Evolutionary conservation across 768 basidiomycete genomes (phyloP).

Genomic region (Galerina sulciceps): DNA sequence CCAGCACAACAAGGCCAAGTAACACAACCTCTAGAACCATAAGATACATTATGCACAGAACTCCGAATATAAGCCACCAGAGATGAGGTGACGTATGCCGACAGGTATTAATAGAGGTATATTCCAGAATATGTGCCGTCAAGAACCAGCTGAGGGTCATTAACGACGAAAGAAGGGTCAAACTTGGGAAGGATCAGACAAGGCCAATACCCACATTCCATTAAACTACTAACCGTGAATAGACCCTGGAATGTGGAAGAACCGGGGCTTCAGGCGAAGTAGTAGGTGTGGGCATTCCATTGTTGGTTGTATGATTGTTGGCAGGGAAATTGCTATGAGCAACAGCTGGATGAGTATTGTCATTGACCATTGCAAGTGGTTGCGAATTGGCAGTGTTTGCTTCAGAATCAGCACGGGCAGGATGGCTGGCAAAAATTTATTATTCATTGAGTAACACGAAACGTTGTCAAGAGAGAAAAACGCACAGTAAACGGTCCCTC

Average conservation of each 20-base stretch:
- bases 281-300: not conserved
- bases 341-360: not conserved
- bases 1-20: constrained; percentile 76
- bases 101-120: constrained; percentile 76
- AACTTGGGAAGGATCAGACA: constrained; percentile 7
- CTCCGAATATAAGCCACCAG: constrained; percentile 87
- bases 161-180: constrained; percentile 69
- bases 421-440: not conserved
- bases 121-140: constrained; percentile 78
- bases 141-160: constrained; percentile 84
- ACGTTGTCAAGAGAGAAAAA: not conserved
- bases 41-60: constrained; percentile 80
- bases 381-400: not conserved
- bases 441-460: not conserved
- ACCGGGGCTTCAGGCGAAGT: not conserved
- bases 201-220: constrained; percentile 11
- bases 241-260: constrained; percentile 27
- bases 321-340: not conserved
- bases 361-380: not conserved
- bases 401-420: not conserved
- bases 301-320: not conserved
- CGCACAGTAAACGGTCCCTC: constrained; percentile 32
- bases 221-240: constrained; percentile 41
- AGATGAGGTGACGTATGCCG: constrained; percentile 76
- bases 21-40: constrained; percentile 71